Conservation (phyloP, 1,284 basidiomycete genomes). For the Cryptococcus sp. region DNA sequence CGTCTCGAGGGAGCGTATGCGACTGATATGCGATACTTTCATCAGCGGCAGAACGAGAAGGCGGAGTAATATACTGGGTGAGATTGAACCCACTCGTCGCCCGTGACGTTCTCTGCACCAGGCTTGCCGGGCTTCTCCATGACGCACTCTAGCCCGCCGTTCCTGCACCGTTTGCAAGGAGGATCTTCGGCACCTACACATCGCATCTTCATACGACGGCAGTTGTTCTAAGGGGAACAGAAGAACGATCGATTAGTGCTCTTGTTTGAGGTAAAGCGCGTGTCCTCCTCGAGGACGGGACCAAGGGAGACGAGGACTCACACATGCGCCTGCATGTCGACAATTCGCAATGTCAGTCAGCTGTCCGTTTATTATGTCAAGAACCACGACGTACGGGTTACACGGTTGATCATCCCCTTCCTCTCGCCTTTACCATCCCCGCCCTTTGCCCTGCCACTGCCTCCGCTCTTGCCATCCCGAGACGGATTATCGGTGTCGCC, state of each 20-base stretch:
- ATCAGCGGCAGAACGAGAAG: not conserved
- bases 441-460: slow-evolving; percentile 21
- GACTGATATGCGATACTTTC: slow-evolving; percentile 57
- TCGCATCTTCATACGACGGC: slow-evolving; percentile 61
- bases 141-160: slow-evolving; percentile 80
- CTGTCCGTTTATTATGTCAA: not conserved
- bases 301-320: slow-evolving; percentile 15
- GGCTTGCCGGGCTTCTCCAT: slow-evolving; percentile 86
- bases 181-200: slow-evolving; percentile 77
- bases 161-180: slow-evolving; percentile 85
- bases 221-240: slow-evolving; percentile 43
- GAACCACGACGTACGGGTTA: slow-evolving; percentile 45
- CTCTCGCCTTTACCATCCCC: slow-evolving; percentile 34
- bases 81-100: slow-evolving; percentile 57
- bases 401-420: slow-evolving; percentile 48
- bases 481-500: slow-evolving; percentile 20
- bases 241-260: too few relatives aligned
- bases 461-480: slow-evolving; percentile 12
- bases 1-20: slow-evolving; percentile 79
- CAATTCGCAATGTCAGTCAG: not conserved
- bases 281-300: too few relatives aligned
- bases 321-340: slow-evolving; percentile 42
- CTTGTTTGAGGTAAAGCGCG: too few relatives aligned
- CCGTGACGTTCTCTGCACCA: slow-evolving; percentile 60
- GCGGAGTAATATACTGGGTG: too few relatives aligned